Evolutionary conservation across 495 filamentous ascomycete species (phyloP).

Genomic region (Podospora anserina): DNA sequence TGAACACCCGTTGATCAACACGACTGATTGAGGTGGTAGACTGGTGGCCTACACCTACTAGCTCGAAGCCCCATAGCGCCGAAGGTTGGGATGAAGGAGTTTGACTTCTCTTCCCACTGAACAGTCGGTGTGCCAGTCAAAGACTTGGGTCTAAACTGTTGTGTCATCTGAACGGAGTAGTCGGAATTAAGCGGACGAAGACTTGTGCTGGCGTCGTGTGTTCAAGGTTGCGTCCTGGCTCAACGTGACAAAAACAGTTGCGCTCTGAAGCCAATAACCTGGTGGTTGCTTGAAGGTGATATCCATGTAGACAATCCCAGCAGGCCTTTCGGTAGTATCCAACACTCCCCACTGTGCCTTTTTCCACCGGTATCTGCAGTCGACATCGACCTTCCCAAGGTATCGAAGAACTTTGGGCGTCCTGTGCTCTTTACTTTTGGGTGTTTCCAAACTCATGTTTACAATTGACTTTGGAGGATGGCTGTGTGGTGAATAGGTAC

Average conservation of each 20-base stretch:
- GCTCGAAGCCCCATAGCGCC: background rate
- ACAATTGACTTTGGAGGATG: too few relatives aligned
- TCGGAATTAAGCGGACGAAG: background rate
- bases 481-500: too few relatives aligned
- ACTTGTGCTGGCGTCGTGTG: background rate
- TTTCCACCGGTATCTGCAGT: constrained; percentile 9
- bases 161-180: constrained; percentile 10
- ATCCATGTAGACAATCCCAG: constrained; percentile 11
- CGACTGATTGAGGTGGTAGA: background rate
- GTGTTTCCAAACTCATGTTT: too few relatives aligned
- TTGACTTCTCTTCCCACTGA: background rate
- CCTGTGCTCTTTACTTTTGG: too few relatives aligned
- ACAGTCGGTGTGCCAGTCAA: constrained; percentile 8
- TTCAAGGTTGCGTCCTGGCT: background rate
- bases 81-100: background rate
- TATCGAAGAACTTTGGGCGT: too few relatives aligned
- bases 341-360: constrained; percentile 10
- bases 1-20: background rate
- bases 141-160: constrained; percentile 7
- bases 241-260: constrained; percentile 7
- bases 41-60: background rate
- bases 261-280: constrained; percentile 6
- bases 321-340: background rate
- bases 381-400: constrained; percentile 9
- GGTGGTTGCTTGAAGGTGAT: constrained; percentile 11